Percentiles rank a stretch among this genome's conserved stretches.
phyloP scores from a whole-genome alignment of 805 yeast species.

The Jamesozyma gamospora region DNA sequence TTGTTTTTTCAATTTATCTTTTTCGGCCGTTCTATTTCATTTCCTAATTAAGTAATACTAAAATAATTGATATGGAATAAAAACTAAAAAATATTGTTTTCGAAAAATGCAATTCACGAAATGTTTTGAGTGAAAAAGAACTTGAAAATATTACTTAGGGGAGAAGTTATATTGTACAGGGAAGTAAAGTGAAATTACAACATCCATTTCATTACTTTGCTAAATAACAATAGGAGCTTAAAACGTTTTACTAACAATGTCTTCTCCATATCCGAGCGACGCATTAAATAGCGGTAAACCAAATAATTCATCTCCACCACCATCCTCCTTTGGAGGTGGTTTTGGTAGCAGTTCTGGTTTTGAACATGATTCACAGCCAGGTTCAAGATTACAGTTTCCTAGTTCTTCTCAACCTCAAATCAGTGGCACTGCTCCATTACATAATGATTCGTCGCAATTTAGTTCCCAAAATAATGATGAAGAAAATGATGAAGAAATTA shows the following conservation, averaged over 20 bases:
- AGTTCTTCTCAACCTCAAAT: conserved; percentile 22
- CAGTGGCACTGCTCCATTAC: conserved; percentile 2
- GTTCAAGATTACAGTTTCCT: conserved; percentile 23
- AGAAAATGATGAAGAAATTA: conserved; percentile 7
- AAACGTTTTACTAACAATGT: conserved; percentile 7
- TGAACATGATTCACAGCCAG: conserved; percentile 20
- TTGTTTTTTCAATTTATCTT: too few relatives aligned
- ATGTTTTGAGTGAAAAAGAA: background rate
- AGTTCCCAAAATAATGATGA: conserved; percentile 16
- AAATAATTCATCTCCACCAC: conserved; percentile 22
- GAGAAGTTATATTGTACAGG: too few relatives aligned
- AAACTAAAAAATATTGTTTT: background rate
- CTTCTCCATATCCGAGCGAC: conserved; percentile 17
- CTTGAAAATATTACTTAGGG: too few relatives aligned
- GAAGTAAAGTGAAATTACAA: too few relatives aligned
- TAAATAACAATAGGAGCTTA: background rate
- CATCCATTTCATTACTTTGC: background rate
- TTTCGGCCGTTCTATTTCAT: background rate
- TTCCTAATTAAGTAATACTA: background rate
- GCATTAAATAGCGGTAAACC: conserved; percentile 14
- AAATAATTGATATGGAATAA: background rate
- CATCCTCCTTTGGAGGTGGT: conserved; percentile 23
- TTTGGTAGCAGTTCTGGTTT: conserved; percentile 24
- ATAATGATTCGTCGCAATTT: conserved; percentile 11
- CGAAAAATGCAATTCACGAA: background rate